Conservation (phyloP, 345 rosid genomes). For the Pistacia atlantica region DNA sequence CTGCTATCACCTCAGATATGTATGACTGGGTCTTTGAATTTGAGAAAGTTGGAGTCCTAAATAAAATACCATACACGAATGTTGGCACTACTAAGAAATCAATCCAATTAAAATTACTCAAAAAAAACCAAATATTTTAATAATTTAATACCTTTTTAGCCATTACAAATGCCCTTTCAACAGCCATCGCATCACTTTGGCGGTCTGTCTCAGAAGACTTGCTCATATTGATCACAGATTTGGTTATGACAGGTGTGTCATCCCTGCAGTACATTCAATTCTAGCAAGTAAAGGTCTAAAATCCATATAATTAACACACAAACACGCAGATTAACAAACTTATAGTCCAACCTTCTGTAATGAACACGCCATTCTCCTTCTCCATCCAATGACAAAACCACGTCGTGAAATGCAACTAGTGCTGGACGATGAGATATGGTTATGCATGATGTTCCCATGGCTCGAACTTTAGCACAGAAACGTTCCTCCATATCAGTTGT, state of each 20-base stretch:
- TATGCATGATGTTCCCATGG: conserved; percentile 99
- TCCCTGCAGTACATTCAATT: conserved; percentile 54
- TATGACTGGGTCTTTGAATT: conserved; percentile 63
- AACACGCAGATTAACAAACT: conserved; percentile 20
- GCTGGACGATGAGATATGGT: conserved; percentile 99
- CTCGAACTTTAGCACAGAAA: conserved; percentile 93
- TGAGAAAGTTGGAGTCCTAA: conserved; percentile 58
- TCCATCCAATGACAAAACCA: conserved; percentile 92
- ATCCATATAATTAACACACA: conserved; percentile 4
- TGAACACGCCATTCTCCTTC: conserved; percentile 96
- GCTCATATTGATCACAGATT: conserved; percentile 42
- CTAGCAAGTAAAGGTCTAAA: conserved; percentile 17
- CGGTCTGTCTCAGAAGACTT: conserved; percentile 62
- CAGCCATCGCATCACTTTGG: conserved; percentile 83
- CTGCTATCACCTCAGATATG: conserved; percentile 61
- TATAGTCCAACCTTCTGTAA: conserved; percentile 65
- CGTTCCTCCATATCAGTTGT: conserved; percentile 99
- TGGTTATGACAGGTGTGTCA: conserved; percentile 49
- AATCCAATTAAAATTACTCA: conserved; percentile 10
- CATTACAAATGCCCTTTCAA: conserved; percentile 84
- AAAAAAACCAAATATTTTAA: conserved; percentile 4
- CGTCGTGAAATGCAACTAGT: conserved; percentile 94
- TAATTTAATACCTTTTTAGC: conserved; percentile 53
- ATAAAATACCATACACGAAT: conserved; percentile 24
- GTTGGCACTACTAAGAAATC: conserved; percentile 21